These are phyloP conservation scores for Setaria italica DNA, from an alignment of 202 grass and related monocot species.

Conservation along the genomic window DNA sequence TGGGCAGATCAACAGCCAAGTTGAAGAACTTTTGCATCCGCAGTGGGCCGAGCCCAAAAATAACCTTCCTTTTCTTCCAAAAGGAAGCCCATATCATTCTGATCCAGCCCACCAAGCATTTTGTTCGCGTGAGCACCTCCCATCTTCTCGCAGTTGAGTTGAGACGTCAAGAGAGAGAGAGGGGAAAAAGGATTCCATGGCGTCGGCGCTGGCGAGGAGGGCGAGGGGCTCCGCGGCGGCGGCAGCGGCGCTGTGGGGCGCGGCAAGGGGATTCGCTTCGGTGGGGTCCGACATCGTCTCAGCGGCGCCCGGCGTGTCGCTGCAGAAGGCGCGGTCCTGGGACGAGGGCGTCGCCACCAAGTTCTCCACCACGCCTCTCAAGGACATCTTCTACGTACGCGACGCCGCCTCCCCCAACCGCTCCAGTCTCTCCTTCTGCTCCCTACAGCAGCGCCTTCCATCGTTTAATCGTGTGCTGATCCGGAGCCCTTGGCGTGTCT, in stretches of 20 bases:
- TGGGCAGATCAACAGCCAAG: background rate
- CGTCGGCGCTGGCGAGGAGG: constrained; percentile 65
- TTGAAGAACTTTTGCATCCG: background rate
- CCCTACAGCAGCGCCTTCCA: background rate
- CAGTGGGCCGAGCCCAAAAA: background rate
- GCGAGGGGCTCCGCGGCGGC: constrained; percentile 50
- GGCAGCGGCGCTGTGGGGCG: constrained; percentile 40
- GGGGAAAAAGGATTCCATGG: constrained; percentile 48
- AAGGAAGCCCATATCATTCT: background rate
- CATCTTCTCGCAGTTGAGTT: background rate
- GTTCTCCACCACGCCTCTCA: constrained; percentile 86
- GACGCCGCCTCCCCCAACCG: background rate
- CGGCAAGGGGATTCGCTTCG: constrained; percentile 57
- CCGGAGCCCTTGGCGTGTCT: background rate
- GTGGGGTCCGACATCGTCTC: constrained; percentile 82
- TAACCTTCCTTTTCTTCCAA: background rate
- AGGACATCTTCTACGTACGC: constrained; percentile 78
- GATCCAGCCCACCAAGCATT: no score
- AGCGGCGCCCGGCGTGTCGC: constrained; percentile 69
- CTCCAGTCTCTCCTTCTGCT: background rate
- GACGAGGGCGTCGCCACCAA: constrained; percentile 89
- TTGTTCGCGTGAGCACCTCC: no score
- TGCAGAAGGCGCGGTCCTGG: constrained; percentile 91
- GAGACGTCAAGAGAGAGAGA: background rate
- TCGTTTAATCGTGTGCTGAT: background rate